A percentile compares a stretch with the other conserved stretches of the same genome.
Evolutionary conservation across 495 filamentous ascomycete genomes (phyloP).

Genomic region (Astrothelium macrocarpum): DNA sequence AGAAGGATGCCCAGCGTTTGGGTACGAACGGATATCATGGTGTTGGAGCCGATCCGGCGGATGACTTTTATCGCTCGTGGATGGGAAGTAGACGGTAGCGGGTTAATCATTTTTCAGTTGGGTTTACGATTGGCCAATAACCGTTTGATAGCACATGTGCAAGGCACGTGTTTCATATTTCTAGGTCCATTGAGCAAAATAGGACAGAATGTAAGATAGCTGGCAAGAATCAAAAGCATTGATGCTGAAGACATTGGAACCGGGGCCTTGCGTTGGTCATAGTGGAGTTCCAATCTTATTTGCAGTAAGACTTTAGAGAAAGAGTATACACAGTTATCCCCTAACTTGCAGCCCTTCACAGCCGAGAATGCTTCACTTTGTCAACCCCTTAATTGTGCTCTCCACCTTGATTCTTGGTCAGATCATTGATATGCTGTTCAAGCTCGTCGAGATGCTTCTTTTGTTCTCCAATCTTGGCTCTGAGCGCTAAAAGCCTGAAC

Average conservation of each 20-base stretch:
- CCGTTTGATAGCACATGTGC: neutral
- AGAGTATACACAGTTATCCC: too few species aligned
- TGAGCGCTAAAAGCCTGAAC: constrained; percentile 17
- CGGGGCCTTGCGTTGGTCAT: constrained; percentile 5
- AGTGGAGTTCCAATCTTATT: constrained; percentile 14
- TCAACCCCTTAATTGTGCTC: constrained; percentile 54
- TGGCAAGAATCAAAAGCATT: neutral
- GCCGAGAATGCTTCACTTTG: too few species aligned
- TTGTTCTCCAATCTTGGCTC: constrained; percentile 68
- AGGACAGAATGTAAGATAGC: neutral
- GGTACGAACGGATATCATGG: constrained; percentile 34
- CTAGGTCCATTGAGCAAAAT: neutral
- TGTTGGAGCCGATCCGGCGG: constrained; percentile 51
- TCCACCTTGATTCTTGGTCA: constrained; percentile 58
- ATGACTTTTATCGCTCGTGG: constrained; percentile 76
- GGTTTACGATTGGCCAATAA: neutral
- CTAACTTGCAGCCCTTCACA: too few species aligned
- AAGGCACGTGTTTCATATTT: neutral
- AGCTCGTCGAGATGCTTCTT: constrained; percentile 64
- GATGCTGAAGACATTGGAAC: neutral
- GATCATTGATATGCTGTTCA: constrained; percentile 40
- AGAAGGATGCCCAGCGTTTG: constrained; percentile 61
- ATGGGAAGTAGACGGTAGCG: constrained; percentile 47
- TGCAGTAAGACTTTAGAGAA: neutral
- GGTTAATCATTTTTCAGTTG: constrained; percentile 15